Evolutionary conservation across 176 grass and related monocot genomes (phyloP), one percentile per base, ranked within the genome.

Genomic region (Aechmea fasciata): DNA sequence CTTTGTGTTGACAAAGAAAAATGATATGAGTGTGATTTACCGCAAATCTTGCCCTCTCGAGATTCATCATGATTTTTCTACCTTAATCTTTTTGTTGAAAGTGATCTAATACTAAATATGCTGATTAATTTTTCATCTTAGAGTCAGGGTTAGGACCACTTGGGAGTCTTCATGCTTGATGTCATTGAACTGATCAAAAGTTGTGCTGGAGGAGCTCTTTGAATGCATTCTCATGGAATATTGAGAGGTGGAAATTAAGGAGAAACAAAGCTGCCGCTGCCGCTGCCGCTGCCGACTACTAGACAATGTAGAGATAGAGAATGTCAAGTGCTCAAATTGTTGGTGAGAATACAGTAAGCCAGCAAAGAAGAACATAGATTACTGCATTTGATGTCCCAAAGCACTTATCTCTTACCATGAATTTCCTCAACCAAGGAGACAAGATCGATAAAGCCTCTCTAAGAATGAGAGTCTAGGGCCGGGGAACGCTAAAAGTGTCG

Each of bases 371-470:
- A 63, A 76, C 12, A 20, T 75, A 59, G 1, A 89, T 41, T 1
- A 83, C 48, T 70, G 15, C 49, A 66, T 65, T n/a, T 18, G 66
- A 65, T 74, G 72, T 51, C 71, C 71, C 61, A 11, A 14, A 7
- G 22, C 83, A 79, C 77, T 14, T 67, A 73, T 57, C 78, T 77
- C 68, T 76, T 79, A 80, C 83, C 90, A 93, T 93, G 83, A 78
- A 87, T 73, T 63, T 73, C 55, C 18, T 22, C 19, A 7, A 72
- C 50, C 65, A 17, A 71, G 48, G 18, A 48, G 52, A 18, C 12
- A 14, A 10, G 24, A 24, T 72, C n/a, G n/a, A n/a, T n/a, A 49
- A 49, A 28, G 62, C 71, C 84, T 59, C 76, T 52, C 23, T 14
- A 51, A 25, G 23, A 3, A 64, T 2, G 68, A 55, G 54, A 65